phyloP scores from a whole-genome alignment of 768 basidiomycete species.

The Russula earlei region DNA sequence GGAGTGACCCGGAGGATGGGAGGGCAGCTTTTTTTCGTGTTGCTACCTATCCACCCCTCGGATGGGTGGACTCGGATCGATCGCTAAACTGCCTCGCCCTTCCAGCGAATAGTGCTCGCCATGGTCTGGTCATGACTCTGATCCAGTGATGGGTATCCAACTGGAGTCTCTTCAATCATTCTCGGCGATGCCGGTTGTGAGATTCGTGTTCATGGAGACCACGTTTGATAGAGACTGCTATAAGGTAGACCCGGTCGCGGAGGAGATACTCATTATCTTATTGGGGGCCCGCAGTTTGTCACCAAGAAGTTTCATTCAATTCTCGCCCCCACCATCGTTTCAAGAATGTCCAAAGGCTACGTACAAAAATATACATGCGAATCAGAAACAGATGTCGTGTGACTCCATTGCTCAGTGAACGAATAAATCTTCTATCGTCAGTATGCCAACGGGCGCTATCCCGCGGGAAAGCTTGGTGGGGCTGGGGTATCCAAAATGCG shows the following conservation, averaged over 20 bases:
- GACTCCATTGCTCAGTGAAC: neutral
- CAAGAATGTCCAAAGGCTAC: neutral
- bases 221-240: no score
- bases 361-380: slow-evolving; percentile 11
- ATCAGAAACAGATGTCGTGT: slow-evolving; percentile 4
- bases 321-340: neutral
- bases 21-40: no score
- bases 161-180: no score
- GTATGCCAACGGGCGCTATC: slow-evolving; percentile 10
- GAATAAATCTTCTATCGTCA: slow-evolving; percentile 7
- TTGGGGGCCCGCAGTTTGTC: neutral
- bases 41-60: no score
- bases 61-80: no score
- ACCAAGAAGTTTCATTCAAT: neutral
- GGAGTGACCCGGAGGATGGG: no score
- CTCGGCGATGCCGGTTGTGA: no score
- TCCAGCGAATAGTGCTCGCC: no score
- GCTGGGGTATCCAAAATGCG: slow-evolving; percentile 15
- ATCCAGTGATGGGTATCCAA: no score
- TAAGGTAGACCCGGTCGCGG: neutral
- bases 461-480: neutral
- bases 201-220: neutral
- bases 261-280: no score
- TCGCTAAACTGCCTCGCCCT: no score
- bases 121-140: no score